Conservation (phyloP, 78 protist genomes). For the Mantamonas sphyraenae region DNA sequence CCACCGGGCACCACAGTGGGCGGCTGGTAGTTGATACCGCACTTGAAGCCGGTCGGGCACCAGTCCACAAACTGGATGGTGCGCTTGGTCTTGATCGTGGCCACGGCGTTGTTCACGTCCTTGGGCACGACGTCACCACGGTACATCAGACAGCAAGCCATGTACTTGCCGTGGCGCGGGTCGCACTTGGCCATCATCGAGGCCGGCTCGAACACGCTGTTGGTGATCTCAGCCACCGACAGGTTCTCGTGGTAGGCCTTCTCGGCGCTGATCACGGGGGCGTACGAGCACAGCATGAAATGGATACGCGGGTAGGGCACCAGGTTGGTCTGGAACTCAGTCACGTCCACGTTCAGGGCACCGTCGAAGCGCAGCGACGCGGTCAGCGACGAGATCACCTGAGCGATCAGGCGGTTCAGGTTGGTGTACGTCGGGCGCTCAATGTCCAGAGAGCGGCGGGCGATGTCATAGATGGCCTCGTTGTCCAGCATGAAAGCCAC, state of each 20-base stretch:
- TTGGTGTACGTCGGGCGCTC: slow-evolving; percentile 88
- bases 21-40: slow-evolving; percentile 84
- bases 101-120: slow-evolving; percentile 72
- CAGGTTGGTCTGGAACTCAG: slow-evolving; percentile 80
- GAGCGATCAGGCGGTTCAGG: slow-evolving; percentile 73
- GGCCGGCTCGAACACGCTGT: slow-evolving; percentile 71
- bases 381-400: slow-evolving; percentile 80
- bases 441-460: slow-evolving; percentile 74
- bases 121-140: slow-evolving; percentile 83
- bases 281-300: slow-evolving; percentile 65
- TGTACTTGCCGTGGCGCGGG: slow-evolving; percentile 88
- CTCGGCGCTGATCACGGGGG: slow-evolving; percentile 77
- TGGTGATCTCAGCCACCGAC: slow-evolving; percentile 79
- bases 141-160: slow-evolving; percentile 89
- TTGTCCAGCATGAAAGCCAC: slow-evolving; percentile 82
- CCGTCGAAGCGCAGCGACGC: slow-evolving; percentile 91
- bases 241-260: slow-evolving; percentile 76
- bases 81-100: slow-evolving; percentile 77
- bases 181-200: slow-evolving; percentile 88
- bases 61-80: slow-evolving; percentile 90
- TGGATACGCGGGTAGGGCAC: slow-evolving; percentile 88
- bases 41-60: slow-evolving; percentile 93
- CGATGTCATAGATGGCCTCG: slow-evolving; percentile 90
- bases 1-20: slow-evolving; percentile 72
- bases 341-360: slow-evolving; percentile 73